Evolutionary conservation across 2,329 filamentous ascomycete genomes (phyloP).

Genomic region (Incumbomyces lentus): DNA sequence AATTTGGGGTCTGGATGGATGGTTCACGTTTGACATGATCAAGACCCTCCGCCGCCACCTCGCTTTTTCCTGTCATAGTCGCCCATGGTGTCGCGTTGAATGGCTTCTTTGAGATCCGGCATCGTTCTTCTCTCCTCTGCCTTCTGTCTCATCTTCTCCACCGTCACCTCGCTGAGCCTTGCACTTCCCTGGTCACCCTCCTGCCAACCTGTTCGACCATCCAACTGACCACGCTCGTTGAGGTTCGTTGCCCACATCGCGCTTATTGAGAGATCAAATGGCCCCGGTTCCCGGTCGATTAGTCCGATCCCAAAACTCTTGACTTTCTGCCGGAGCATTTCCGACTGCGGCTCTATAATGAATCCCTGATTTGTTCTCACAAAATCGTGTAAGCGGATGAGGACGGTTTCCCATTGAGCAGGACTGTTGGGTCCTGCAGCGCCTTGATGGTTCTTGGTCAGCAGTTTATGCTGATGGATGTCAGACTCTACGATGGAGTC

Average conservation of each 20-base stretch:
- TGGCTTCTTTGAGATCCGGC: slow-evolving; percentile 13
- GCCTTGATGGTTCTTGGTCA: slow-evolving; percentile 33
- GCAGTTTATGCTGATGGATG: slow-evolving; percentile 86
- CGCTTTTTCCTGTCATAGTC: slow-evolving; percentile 3
- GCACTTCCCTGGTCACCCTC: slow-evolving; percentile 21
- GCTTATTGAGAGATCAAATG: slow-evolving; percentile 78
- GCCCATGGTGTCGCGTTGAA: slow-evolving; percentile 9
- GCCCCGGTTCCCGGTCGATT: slow-evolving; percentile 78
- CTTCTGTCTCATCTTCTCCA: slow-evolving; percentile 19
- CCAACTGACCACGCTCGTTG: slow-evolving; percentile 26
- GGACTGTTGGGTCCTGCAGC: slow-evolving; percentile 37
- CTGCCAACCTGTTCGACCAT: slow-evolving; percentile 19
- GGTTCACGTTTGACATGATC: no score
- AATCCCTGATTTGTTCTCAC: slow-evolving; percentile 88
- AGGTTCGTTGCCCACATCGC: slow-evolving; percentile 85
- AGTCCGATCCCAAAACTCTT: slow-evolving; percentile 76
- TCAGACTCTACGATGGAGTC: slow-evolving; percentile 92
- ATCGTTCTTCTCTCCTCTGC: slow-evolving; percentile 17
- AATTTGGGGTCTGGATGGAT: no score
- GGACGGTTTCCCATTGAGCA: slow-evolving; percentile 89
- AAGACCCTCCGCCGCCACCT: background rate
- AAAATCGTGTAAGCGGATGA: slow-evolving; percentile 85
- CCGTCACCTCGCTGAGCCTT: slow-evolving; percentile 18
- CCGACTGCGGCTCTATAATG: slow-evolving; percentile 84
- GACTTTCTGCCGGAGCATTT: slow-evolving; percentile 78